Evolutionary conservation across 192 early-diverging fungal species (phyloP).

Genomic region (Rhizophlyctis rosea): DNA sequence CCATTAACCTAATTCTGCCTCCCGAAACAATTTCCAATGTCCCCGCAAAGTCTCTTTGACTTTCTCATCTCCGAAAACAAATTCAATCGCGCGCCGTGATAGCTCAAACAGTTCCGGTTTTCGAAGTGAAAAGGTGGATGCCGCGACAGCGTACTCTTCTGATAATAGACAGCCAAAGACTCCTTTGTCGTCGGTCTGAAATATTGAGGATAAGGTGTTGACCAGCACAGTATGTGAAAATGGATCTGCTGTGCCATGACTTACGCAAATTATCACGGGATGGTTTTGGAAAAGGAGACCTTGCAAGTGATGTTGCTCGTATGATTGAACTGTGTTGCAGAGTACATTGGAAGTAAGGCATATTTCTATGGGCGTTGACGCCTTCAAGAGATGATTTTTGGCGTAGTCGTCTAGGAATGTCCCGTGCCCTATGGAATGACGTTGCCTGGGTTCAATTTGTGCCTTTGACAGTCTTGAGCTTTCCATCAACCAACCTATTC

Average conservation of each 20-base stretch:
- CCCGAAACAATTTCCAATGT: too few species aligned
- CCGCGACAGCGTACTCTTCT: slow-evolving; percentile 18
- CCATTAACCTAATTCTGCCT: too few species aligned
- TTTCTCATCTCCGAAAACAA: slow-evolving; percentile 6
- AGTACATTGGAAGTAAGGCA: slow-evolving; percentile 66
- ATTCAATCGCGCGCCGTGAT: slow-evolving; percentile 7
- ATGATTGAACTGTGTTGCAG: slow-evolving; percentile 46
- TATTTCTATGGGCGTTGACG: slow-evolving; percentile 52
- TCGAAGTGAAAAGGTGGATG: slow-evolving; percentile 11
- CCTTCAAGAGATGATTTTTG: slow-evolving; percentile 23
- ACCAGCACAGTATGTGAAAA: not conserved
- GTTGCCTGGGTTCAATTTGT: too few species aligned
- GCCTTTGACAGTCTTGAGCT: too few species aligned
- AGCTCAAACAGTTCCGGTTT: slow-evolving; percentile 5
- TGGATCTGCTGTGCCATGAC: not conserved
- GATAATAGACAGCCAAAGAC: slow-evolving; percentile 14
- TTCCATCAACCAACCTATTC: too few species aligned
- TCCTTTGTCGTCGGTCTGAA: slow-evolving; percentile 28
- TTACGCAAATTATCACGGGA: slow-evolving; percentile 49
- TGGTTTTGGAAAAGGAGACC: slow-evolving; percentile 39
- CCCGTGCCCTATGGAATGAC: slow-evolving; percentile 61
- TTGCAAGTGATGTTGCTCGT: slow-evolving; percentile 53
- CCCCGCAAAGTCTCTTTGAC: too few species aligned
- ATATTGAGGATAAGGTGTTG: not conserved
- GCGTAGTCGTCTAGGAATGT: slow-evolving; percentile 41